Percentiles rank a stretch among this genome's conserved stretches.
phyloP scores from a whole-genome alignment of 2,329 filamentous ascomycete species.

The Claviceps fusiformis region DNA sequence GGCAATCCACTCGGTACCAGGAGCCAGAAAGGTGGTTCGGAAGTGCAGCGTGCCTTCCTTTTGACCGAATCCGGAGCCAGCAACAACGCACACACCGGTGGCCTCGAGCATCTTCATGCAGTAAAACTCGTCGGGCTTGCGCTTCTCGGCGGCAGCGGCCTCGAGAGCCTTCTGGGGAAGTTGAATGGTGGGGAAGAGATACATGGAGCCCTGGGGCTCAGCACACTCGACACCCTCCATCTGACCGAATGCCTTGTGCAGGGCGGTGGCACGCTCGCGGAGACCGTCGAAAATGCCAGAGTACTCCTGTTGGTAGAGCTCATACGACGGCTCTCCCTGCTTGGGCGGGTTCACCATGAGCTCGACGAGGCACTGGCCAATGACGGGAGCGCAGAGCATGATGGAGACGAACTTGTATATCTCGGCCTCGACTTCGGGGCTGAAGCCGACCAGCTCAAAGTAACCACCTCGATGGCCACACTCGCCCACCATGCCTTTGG shows the following conservation, averaged over 20 bases:
- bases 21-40: slow-evolving; percentile 90
- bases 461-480: slow-evolving; percentile 96
- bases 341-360: slow-evolving; percentile 94
- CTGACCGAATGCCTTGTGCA: slow-evolving; percentile 78
- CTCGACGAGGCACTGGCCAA: slow-evolving; percentile 93
- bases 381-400: slow-evolving; percentile 86
- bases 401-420: slow-evolving; percentile 99
- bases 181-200: slow-evolving; percentile 90
- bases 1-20: slow-evolving; percentile 88
- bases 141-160: slow-evolving; percentile 60
- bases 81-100: slow-evolving; percentile 88
- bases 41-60: slow-evolving; percentile 86
- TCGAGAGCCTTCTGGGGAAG: slow-evolving; percentile 63
- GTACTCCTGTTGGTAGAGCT: slow-evolving; percentile 77
- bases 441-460: slow-evolving; percentile 90
- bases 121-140: slow-evolving; percentile 84
- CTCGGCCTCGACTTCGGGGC: slow-evolving; percentile 71
- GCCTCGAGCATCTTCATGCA: slow-evolving; percentile 80
- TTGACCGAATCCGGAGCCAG: slow-evolving; percentile 88
- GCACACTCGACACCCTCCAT: slow-evolving; percentile 96
- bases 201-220: slow-evolving; percentile 89
- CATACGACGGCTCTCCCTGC: slow-evolving; percentile 69
- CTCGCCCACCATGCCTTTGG: slow-evolving; percentile 98
- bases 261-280: slow-evolving; percentile 63
- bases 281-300: slow-evolving; percentile 68